Evolutionary conservation across 2,329 filamentous ascomycete genomes (phyloP), one percentile per base, ranked within the genome.

Genomic region (Bipolaris zeicola): DNA sequence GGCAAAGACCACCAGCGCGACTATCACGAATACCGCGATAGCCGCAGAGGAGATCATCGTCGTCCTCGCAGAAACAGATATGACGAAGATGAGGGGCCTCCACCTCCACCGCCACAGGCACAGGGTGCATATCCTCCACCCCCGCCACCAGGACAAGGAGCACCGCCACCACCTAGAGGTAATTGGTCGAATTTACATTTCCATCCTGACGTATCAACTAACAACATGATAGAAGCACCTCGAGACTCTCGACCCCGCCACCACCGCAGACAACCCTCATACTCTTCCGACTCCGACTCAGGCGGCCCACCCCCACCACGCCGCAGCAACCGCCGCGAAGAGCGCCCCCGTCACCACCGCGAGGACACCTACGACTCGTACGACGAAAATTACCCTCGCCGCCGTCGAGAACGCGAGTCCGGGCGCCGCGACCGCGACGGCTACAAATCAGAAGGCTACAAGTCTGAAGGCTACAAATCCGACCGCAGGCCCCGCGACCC

Each of bases 361-460:
- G 61, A 66, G 24, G 65, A 68, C 18, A 55, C 60, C 1, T 69
- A 70, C 55, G 66, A 70, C 49, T 68, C 65, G 1, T 70, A 70
- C 48, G 66, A 70, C 42, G 68, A 70, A 24, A 61, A 68, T 50
- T 64, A 63, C 26, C 62, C 63, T 2, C 64, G 64, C 0, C 66
- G 65, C 33, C 50, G 62, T 3, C 60, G 26, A 7, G 26, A 52
- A 13, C 52, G 38, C 36, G 55, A 63, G 2, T 55, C 57, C 31
- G 55, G 57, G 16, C 58, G 61, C 26, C 52, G 47, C 33, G 59
- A 64, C 45, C 64, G 65, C 38, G 67, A 66, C 43, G 69, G 66
- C 36, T 72, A 73, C 41, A 64, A 65, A 43, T 61, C 58, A 33
- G 67, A 66, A 37, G 69, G 66, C 41, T 72, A 73, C 43, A 63